Evolutionary conservation across 805 yeast genomes (phyloP), one percentile per base, ranked within the genome.

Genomic region (Cyberlindnera subsufficiens): DNA sequence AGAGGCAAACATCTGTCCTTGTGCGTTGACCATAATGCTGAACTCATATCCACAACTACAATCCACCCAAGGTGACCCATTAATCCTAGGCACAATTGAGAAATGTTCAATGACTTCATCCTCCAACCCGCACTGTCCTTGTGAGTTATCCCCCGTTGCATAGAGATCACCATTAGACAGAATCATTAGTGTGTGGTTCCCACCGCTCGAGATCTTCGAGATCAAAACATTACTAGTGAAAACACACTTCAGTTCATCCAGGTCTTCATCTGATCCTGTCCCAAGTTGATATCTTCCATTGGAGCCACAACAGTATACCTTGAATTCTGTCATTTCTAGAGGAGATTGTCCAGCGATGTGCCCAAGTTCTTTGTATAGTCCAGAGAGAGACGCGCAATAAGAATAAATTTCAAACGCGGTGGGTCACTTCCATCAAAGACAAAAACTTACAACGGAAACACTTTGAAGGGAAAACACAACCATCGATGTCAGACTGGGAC

Each of bases 241-340:
- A 19, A 53, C 55, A 2, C 27, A 19, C 16, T 42, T 42, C 15
- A 72, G 61, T 10, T 39, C 48, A 18, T 59, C 51, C 8, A 64
- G 43, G 59, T 83, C 97, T 1, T 72, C 72, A 30, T 64, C 61
- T 48, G 78, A 63, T 6, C 69, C 72, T 32, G 71, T 58, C 32
- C 96, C 95, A 37, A 90, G 70, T 58, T 90, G 98, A 44, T 60
- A 77, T 30, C 65, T 68, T 2, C 96, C 96, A 61, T 90, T 90
- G 2, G 96, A 88, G 0, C 98, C 98, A 58, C 93, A 79, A 1
- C 79, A 68, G 30, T 71, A 68, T 3, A 80, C 57, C 2, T 6
- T 32, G 44, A 47, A 60, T 32, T 22, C 25, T 6, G 11, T 22
- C 27, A 22, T 22, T 22, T 11, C 27, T 10, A 9, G 27, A 22